Percentiles rank a stretch among this genome's conserved stretches.
Conservation (phyloP, 2,329 filamentous ascomycete species). For the Cladosporium colombiae region DNA sequence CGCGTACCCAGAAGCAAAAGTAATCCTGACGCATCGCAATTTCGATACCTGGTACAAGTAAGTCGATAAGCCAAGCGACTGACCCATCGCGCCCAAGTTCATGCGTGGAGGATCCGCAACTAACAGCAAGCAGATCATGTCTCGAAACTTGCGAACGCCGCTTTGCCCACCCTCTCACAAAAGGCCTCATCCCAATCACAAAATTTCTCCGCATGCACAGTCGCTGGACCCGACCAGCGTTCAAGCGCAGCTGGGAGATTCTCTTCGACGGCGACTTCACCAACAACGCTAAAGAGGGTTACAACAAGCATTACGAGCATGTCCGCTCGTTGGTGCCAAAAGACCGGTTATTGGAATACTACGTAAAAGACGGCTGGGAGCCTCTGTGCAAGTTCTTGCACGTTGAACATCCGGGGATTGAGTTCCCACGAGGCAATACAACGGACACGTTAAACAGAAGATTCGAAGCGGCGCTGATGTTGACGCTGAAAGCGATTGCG, state of each 20-base stretch:
- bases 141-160: conserved; percentile 16
- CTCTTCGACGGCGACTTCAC: conserved; percentile 18
- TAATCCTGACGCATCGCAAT: conserved; percentile 58
- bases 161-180: conserved; percentile 11
- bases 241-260: conserved; percentile 12
- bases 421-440: conserved; percentile 9
- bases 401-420: conserved; percentile 8
- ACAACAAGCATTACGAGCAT: conserved; percentile 20
- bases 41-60: conserved; percentile 31
- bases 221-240: conserved; percentile 10
- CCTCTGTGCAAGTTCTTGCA: conserved; percentile 15
- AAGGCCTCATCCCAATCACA: conserved; percentile 11
- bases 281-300: conserved; percentile 6
- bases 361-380: conserved; percentile 18
- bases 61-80: too few species aligned
- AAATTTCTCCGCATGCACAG: conserved; percentile 7
- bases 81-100: too few species aligned
- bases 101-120: too few species aligned
- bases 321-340: conserved; percentile 14
- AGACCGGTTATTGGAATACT: conserved; percentile 21
- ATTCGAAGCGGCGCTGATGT: conserved; percentile 7
- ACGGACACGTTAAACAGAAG: conserved; percentile 10
- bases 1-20: too few species aligned
- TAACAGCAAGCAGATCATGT: too few species aligned
- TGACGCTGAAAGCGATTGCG: conserved; percentile 6